phyloP scores from a whole-genome alignment of 148 eudicot genomes.

The Nepenthes gracilis region DNA sequence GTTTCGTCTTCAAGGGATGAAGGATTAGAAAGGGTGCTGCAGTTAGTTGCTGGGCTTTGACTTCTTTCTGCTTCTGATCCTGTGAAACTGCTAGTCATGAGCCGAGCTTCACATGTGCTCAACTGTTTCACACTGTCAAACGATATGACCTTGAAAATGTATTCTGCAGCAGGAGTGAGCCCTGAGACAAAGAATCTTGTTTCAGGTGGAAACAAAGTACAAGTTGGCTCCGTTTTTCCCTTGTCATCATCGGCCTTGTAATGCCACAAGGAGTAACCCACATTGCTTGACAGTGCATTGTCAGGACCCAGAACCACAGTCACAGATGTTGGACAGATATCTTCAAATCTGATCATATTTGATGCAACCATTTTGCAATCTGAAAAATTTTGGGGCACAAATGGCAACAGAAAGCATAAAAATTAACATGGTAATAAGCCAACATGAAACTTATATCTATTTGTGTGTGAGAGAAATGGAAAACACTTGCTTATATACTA shows the following conservation, averaged over 20 bases:
- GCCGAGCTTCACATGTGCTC: constrained; percentile 29
- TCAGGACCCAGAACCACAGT: constrained; percentile 33
- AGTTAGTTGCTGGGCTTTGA: constrained; percentile 63
- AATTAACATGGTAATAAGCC: neutral
- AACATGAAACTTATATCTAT: neutral
- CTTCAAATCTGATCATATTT: constrained; percentile 38
- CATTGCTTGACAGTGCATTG: constrained; percentile 15
- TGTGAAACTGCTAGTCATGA: constrained; percentile 21
- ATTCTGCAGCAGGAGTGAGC: constrained; percentile 50
- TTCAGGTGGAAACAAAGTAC: constrained; percentile 36
- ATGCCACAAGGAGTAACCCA: constrained; percentile 54
- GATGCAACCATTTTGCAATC: constrained; percentile 23
- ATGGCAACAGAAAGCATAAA: neutral
- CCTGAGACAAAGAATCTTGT: constrained; percentile 39
- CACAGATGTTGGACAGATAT: constrained; percentile 36
- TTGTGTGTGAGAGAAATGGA: neutral
- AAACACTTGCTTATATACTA: neutral
- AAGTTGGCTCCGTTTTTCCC: constrained; percentile 42
- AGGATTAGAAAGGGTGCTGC: constrained; percentile 83
- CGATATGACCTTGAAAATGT: constrained; percentile 45
- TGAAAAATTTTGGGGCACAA: constrained; percentile 18
- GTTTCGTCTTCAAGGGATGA: constrained; percentile 89
- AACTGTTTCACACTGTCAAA: constrained; percentile 24
- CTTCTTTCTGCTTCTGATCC: constrained; percentile 30
- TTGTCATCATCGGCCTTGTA: constrained; percentile 44